phyloP scores from a whole-genome alignment of 1,284 basidiomycete genomes.

The Cryptococcus amylolentus region DNA sequence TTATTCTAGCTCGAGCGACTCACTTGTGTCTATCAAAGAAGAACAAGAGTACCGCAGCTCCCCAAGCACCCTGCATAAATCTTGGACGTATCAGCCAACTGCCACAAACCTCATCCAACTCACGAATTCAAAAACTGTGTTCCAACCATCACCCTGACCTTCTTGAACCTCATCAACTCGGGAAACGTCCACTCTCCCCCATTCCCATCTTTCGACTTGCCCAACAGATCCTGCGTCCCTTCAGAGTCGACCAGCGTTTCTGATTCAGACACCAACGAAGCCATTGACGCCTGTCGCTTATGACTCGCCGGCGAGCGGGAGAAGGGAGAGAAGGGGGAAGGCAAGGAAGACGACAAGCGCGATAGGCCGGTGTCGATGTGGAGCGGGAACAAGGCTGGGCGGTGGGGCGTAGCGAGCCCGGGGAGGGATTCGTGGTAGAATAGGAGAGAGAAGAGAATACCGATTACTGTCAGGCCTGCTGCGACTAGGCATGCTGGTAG shows the following conservation, averaged over 20 bases:
- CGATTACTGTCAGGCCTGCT: conserved; percentile 45
- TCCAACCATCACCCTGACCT: conserved; percentile 32
- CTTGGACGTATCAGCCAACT: conserved; percentile 10
- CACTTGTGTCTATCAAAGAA: conserved; percentile 44
- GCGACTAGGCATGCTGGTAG: conserved; percentile 48
- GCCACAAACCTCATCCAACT: conserved; percentile 6
- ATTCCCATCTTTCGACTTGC: conserved; percentile 7
- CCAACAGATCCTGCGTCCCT: conserved; percentile 11
- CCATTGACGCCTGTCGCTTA: conserved; percentile 8
- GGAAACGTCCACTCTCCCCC: conserved; percentile 33
- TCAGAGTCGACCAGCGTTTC: conserved; percentile 19
- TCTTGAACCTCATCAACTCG: conserved; percentile 33
- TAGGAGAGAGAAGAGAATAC: conserved; percentile 49
- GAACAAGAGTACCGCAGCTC: conserved; percentile 40
- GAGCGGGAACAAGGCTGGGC: not conserved
- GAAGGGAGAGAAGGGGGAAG: not conserved
- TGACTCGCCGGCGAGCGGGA: conserved; percentile 6
- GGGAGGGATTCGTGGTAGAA: conserved; percentile 42
- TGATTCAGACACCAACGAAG: conserved; percentile 11
- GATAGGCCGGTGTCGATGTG: not conserved
- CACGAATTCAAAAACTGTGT: conserved; percentile 43
- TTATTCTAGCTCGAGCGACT: conserved; percentile 5
- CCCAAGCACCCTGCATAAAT: conserved; percentile 42
- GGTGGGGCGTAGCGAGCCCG: conserved; percentile 1
- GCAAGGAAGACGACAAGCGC: conserved; percentile 2